These are phyloP conservation scores for Globisporangium perplexum DNA, from an alignment of 352 stramenopile genomes.

Conservation along the genomic window DNA sequence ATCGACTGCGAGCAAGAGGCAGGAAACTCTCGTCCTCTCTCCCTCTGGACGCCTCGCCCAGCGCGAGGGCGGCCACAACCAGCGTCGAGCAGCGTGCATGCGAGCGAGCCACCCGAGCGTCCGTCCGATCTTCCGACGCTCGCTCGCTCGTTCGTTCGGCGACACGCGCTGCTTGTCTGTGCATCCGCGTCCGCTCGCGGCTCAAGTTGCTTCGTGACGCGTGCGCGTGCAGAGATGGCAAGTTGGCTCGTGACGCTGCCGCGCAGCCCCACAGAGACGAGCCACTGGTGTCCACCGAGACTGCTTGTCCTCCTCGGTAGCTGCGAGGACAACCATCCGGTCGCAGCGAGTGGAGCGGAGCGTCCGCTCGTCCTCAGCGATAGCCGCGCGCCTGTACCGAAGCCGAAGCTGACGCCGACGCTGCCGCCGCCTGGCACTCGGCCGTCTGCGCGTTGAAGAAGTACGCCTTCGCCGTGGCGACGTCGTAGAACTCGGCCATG, in stretches of 20 bases:
- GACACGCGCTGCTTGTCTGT: slow-evolving; percentile 2
- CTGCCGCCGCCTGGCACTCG: slow-evolving; percentile 31
- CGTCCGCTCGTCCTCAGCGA: slow-evolving; percentile 9
- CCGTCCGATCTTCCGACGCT: neutral
- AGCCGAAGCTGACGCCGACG: neutral
- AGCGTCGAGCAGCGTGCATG: no score
- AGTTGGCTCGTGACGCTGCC: neutral
- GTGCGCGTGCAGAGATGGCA: neutral
- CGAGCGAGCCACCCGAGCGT: no score
- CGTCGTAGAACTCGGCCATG: slow-evolving; percentile 34
- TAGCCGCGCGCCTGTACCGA: slow-evolving; percentile 5
- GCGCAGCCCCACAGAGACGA: no score
- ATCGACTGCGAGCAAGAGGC: no score
- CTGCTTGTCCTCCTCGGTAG: neutral
- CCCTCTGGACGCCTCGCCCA: no score
- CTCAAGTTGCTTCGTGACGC: slow-evolving; percentile 1
- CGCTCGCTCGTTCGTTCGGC: neutral
- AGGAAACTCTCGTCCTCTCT: no score
- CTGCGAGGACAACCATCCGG: neutral
- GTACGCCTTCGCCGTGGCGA: slow-evolving; percentile 31
- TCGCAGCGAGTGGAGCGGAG: neutral
- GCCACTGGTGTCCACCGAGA: neutral
- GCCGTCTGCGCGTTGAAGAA: slow-evolving; percentile 43
- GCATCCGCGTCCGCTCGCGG: neutral
- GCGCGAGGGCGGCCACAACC: no score